phyloP scores from a whole-genome alignment of 2,329 filamentous ascomycete species.

The Clarireedia paspali region DNA sequence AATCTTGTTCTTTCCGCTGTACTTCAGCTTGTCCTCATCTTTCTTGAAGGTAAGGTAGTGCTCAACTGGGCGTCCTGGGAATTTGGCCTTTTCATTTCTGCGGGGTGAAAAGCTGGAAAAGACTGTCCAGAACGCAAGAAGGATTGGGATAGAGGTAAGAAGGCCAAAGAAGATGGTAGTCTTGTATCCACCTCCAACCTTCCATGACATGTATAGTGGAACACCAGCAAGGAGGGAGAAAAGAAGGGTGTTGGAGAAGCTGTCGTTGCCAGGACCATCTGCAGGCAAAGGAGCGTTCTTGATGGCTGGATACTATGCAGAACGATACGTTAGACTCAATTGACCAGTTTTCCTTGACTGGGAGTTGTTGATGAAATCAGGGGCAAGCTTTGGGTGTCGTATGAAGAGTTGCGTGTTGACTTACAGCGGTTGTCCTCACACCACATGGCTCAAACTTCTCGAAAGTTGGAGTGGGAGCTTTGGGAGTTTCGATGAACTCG shows the following conservation, averaged over 20 bases:
- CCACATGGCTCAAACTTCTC: constrained; percentile 47
- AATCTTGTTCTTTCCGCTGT: constrained; percentile 71
- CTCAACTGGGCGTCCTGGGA: constrained; percentile 80
- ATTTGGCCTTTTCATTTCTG: constrained; percentile 85
- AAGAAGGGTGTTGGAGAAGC: constrained; percentile 78
- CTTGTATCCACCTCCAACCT: constrained; percentile 76
- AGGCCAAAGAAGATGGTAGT: constrained; percentile 81
- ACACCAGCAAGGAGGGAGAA: constrained; percentile 61
- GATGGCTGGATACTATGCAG: constrained; percentile 69
- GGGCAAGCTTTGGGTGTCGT: neutral
- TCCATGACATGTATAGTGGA: constrained; percentile 75
- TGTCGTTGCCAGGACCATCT: constrained; percentile 75
- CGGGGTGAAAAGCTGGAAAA: constrained; percentile 76
- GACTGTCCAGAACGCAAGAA: constrained; percentile 74
- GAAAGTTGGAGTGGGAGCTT: constrained; percentile 40
- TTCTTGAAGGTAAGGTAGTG: constrained; percentile 81
- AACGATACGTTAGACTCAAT: constrained; percentile 21
- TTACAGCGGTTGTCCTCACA: constrained; percentile 47
- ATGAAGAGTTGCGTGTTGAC: constrained; percentile 20
- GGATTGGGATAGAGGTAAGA: constrained; percentile 70
- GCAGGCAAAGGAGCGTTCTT: constrained; percentile 92
- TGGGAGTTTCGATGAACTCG: constrained; percentile 56
- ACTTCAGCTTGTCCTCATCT: constrained; percentile 52
- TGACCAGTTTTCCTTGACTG: constrained; percentile 18
- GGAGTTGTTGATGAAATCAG: neutral